Base-by-base conservation (phyloP, 2,329 filamentous ascomycete genomes). In the Ophiocordyceps camponoti-floridani region DNA sequence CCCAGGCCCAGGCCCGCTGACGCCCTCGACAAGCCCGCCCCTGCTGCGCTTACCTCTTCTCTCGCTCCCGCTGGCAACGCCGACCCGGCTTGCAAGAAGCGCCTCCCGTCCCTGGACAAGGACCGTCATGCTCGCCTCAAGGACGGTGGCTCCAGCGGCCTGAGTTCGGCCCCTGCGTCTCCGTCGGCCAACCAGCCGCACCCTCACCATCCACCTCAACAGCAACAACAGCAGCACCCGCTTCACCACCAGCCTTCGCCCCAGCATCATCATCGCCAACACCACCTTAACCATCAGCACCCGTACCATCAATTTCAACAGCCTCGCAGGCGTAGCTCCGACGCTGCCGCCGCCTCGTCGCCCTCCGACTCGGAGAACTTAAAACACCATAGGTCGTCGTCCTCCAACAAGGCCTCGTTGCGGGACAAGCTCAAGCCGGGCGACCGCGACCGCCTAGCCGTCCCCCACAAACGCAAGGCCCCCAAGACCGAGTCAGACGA, bases 151-250 rank as follows among this genome's bases (percentile, higher is more conserved):
- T 75, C 72, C 2, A 75, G 70, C 54, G 72, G 70, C 28, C 62
- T 75, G 51, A 77, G 72, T 58, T 78, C 75, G 46, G 72, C 70
- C 42, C 74, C 73, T 38, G 65, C 69, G 14, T 79, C 74, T 23
- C 72, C 74, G 42, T 65, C 66, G 43, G 59, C 63, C 42, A 45
- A 43, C n/a, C 45, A 49, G 40, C 41, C 30, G 26, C 23, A 18
- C 11, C 43, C 23, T 18, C 43, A 40, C 14, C 10, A 14, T n/a
- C 35, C 41, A 10, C 43, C 30, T 3, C 43, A n/a, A n/a, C n/a
- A n/a, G n/a, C n/a, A 44, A 13, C 37, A 44, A n/a, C 37, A 31
- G 16, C 38, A 38, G 14, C 37, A 40, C 6, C 43, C 38, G 14
- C 43, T 38, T 9, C 43, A 44, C 7, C 28, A 43, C 10, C 30